Base-by-base conservation (phyloP, 345 rosid species). In the Combretum micranthum region DNA sequence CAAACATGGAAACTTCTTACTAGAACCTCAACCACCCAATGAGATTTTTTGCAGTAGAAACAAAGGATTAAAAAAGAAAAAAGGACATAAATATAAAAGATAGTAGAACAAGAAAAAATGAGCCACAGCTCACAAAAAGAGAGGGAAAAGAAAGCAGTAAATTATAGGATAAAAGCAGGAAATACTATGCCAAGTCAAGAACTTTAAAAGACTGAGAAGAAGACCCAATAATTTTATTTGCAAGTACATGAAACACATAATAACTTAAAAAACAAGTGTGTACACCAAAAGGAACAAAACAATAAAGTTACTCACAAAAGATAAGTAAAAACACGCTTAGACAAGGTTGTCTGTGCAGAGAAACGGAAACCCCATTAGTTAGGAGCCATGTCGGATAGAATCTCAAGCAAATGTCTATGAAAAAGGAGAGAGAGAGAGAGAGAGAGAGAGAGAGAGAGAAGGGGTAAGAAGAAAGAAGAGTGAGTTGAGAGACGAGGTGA, bases 361-460 rank as follows among this genome's bases (percentile, higher is more conserved):
- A 71, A 81, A 77, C 69, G 49, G 69, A 71, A 81, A 77, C 71
- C 89, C 88, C 82, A 76, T 66, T 57, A 48, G 68, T 60, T 74
- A 62, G 93, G 86, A 84, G 80, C 86, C 84, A 77, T 84, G 82
- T 84, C 78, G 75, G 89, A n/a, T 69, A 72, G 60, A 80, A 73
- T 47, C 67, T 65, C 66, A 77, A 83, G 81, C 85, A 75, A 43
- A 75, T 67, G 61, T 47, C 61, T 44, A 56, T 48, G 52, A 48
- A 59, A 63, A 47, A 66, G 47, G 47, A 58, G 61, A 42, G 42
- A 21, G 54, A 39, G 64, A 4, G 56, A 22, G 53, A 18, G 16
- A 20, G 55, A 47, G 21, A 42, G 50, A 49, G 50, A 25, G 21
- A 47, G 49, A 47, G 52, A 23, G 50, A 59, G 43, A 21, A 53